Evolutionary conservation across 1,139 yeast species (phyloP), one percentile per base, ranked within the genome.

Genomic region (Blastobotrys proliferans): DNA sequence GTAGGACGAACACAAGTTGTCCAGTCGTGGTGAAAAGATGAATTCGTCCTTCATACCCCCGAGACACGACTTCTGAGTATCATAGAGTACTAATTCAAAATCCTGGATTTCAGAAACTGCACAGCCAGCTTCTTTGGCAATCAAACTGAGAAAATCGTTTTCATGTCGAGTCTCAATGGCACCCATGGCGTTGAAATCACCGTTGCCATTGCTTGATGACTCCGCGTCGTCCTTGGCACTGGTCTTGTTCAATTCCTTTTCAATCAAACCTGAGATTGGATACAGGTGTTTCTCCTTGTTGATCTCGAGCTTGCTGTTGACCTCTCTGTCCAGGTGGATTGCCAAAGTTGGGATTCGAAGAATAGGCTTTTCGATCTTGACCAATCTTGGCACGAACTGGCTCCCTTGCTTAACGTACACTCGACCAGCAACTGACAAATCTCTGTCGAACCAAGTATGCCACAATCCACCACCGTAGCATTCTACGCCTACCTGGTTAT

Each of bases 401-500:
- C 77, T 80, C 13, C 62, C 63, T 14, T 76, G 74, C 38, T 68
- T 70, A 17, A 84, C 81, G 60, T 82, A 81, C 1, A 92, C 95
- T 52, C 97, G 73, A 13, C 98, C 98, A 6, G 97, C 97, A 48
- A 90, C 70, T 27, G 94, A 77, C 57, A 92, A 72, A 62, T 92
- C 97, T 50, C 97, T 77, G 64, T 92, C 98, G 60, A 92, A 92
- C 81, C 82, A 77, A 2, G 80, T 69, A 41, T 66, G 70, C 77
- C 97, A 94, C 45, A 90, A 79, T 40, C 96, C 90, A 24, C 98
- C 98, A 39, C 98, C 98, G 57, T 92, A 92, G 40, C 82, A 79
- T 63, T 92, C 98, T 4, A 92, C 95, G 30, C 96, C 97, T 18
- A 92, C 80, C 63, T 90, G 97, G 50, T 80, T 74, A 56, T 81